phyloP scores from a whole-genome alignment of 1,139 yeast species.

The Nakaseomyces bracarensis region DNA sequence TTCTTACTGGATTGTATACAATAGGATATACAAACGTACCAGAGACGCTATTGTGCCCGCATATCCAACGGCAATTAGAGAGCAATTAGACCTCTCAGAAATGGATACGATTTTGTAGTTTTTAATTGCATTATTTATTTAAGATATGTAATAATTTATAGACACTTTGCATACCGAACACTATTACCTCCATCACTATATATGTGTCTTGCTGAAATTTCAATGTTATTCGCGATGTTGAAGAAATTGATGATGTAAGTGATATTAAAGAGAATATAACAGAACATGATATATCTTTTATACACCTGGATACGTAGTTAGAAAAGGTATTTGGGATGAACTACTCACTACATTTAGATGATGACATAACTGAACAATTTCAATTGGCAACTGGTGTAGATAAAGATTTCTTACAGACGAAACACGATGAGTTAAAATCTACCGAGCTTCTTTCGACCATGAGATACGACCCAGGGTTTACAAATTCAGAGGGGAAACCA shows the following conservation, averaged over 20 bases:
- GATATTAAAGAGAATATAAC: no score
- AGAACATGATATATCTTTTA: no score
- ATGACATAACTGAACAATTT: background rate
- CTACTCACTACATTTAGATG: no score
- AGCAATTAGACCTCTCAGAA: slow-evolving; percentile 33
- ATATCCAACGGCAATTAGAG: slow-evolving; percentile 54
- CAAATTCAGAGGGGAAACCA: background rate
- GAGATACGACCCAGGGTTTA: slow-evolving; percentile 57
- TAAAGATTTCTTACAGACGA: background rate
- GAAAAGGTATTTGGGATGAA: no score
- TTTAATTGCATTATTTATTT: no score
- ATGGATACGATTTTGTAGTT: slow-evolving; percentile 29
- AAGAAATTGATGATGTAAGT: no score
- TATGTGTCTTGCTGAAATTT: no score
- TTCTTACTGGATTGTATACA: slow-evolving; percentile 81
- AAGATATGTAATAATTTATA: no score
- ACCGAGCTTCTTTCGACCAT: slow-evolving; percentile 54
- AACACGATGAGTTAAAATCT: background rate
- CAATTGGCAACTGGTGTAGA: background rate
- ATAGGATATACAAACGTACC: slow-evolving; percentile 64
- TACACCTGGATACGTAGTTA: no score
- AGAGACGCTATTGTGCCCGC: slow-evolving; percentile 74
- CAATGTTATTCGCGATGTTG: no score
- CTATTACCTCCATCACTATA: no score
- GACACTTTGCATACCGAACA: background rate